phyloP scores from a whole-genome alignment of 371 early-diverging fungal species.

The Apophysomyces elegans region DNA sequence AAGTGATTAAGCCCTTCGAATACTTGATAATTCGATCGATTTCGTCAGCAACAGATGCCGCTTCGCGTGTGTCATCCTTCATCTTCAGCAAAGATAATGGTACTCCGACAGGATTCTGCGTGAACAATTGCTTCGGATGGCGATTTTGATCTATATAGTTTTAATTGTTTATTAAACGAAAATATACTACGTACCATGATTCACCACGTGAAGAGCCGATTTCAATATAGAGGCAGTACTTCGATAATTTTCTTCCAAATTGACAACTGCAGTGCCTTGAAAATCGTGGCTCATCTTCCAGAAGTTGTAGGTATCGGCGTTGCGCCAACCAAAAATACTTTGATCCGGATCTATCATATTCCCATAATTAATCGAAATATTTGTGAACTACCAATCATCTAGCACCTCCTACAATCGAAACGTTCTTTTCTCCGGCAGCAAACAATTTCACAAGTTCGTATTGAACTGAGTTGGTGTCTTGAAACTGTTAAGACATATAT shows the following conservation, averaged over 20 bases:
- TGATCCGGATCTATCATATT: constrained; percentile 55
- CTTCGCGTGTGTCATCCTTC: constrained; percentile 31
- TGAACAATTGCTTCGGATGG: constrained; percentile 30
- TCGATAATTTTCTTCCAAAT: constrained; percentile 62
- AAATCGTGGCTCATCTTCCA: constrained; percentile 48
- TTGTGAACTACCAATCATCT: constrained; percentile 2
- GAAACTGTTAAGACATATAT: constrained; percentile 46
- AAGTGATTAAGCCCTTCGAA: constrained; percentile 35
- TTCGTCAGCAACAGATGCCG: constrained; percentile 44
- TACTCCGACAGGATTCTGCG: constrained; percentile 40
- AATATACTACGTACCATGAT: constrained; percentile 36
- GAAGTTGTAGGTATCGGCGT: constrained; percentile 63
- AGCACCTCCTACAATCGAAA: constrained; percentile 68
- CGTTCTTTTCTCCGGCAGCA: constrained; percentile 29
- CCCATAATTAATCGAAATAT: not conserved
- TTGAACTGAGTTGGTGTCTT: constrained; percentile 68
- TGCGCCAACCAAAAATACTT: constrained; percentile 68
- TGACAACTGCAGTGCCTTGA: constrained; percentile 33
- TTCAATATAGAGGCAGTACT: constrained; percentile 58
- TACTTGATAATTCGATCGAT: constrained; percentile 45
- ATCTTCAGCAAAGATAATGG: constrained; percentile 34
- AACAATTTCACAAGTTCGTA: constrained; percentile 50
- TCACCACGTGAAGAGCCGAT: constrained; percentile 52
- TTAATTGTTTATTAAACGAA: not conserved
- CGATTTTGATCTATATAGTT: constrained; percentile 25